Base-by-base conservation (phyloP, 805 yeast genomes). In the Pichia paraexigua region DNA sequence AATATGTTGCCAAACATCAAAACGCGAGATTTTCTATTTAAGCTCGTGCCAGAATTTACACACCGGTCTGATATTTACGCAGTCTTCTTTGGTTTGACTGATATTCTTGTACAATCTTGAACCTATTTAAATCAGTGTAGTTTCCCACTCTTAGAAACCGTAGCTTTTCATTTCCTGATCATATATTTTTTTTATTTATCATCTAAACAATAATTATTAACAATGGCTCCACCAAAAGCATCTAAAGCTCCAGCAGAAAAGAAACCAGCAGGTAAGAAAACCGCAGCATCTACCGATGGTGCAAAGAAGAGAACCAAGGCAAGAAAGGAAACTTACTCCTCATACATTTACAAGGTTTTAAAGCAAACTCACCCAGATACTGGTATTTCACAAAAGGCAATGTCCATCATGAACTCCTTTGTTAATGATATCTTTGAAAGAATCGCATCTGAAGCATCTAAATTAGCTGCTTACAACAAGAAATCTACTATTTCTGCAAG, bases 291-390 rank as follows among this genome's bases (percentile, higher is more conserved):
- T 59, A 69, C 86, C 62, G 91, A 82, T 67, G 73, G 83, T 71
- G 6, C 39, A 17, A 90, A 89, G 83, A 91, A 87, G 86, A 89
- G 95, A 80, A 70, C 88, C 63, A 91, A 90, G 85, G 76, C 91
- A 66, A 89, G 97, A 84, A 90, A 89, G 86, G 97, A 92, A 79
- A 89, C 97, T 60, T 92, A 90, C 81, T 89, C 96, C 60, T 90
- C 97, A 58, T 92, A 92, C 78, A 92, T 92, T 72, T 92, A 91
- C 94, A 92, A 92, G 78, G 97, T 91, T 62, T 85, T 92, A 72
- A 91, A 91, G 78, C 97, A 92, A 82, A 91, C 97, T 58, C 98
- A 92, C 77, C 98, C 97, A 74, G 97, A 92, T 74, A 92, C 98
- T 58, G 98, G 97, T 88, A 92, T 92, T 72, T 91, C 98, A 65